Base-by-base conservation (phyloP, 2,329 filamentous ascomycete genomes). In the Microsporum audouinii region DNA sequence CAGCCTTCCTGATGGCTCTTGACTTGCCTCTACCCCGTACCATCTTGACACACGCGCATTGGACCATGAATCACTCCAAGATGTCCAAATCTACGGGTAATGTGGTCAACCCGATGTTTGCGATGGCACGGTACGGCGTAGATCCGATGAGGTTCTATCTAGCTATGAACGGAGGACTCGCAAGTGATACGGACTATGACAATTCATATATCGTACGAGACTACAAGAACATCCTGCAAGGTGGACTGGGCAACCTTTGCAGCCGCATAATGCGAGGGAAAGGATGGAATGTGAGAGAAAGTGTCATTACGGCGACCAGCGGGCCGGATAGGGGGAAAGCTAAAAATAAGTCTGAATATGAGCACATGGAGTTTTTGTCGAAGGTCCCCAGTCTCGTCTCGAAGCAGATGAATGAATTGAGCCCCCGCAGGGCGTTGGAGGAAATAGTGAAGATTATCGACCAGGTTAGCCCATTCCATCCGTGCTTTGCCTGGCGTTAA, bases 31-130 rank as follows among this genome's bases (percentile, higher is more conserved):
- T 88, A 0, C 90, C 94, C 0, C 87, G 85, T 69, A 85, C 85
- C 64, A 83, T 99, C 36, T 78, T 99, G 1, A 89, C 89, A 59
- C 94, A 99, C 71, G 91, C 87, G 1, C 94, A 99, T 72, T 99
- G 95, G 94, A 95, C 91, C 12, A 86, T 99, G 76, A 89, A 88
- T 61, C 84, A 84, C 59, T 84, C 86, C 67, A 99, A 99, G 74
- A 99, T 99, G 91, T 92, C 91, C 63, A 99, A 99, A 73, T 95
- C 89, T 0, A 84, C 88, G 1, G 94, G 94, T 64, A 96, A 96
- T 71, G 92, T 95, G 1, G 92, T 99, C 49, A 94, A 96, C 69
- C 94, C 94, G 0, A 91, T 95, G 70, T 90, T 90, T 66, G 94
- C 94, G 10, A 82, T 97, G 56, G 87, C 96, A 65, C 84, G 91